Base-by-base conservation (phyloP, 1,284 basidiomycete genomes). In the Thelephora terrestris region DNA sequence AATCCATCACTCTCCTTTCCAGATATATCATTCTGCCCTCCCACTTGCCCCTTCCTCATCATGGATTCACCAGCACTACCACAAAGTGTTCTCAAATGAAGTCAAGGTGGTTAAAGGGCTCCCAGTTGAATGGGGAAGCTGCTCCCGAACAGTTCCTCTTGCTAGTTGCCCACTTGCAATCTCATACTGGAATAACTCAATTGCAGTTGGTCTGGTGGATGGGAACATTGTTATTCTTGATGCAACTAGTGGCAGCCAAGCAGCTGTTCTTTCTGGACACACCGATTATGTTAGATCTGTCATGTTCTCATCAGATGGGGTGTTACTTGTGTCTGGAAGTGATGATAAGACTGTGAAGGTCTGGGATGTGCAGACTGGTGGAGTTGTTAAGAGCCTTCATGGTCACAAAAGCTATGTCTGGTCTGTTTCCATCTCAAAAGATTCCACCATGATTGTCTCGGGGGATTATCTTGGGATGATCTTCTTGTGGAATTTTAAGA, bases 251-350 rank as follows among this genome's bases (percentile, higher is more conserved):
- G 35, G 35, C 20, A 37, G 35, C 16, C 16, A n/a, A n/a, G n/a
- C n/a, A n/a, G n/a, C n/a, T n/a, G n/a, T n/a, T n/a, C n/a, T n/a
- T n/a, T n/a, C n/a, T 3, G 35, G 35, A 16, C 35, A 37, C 35
- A 37, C 35, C 35, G 27, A 21, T 10, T 4, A 17, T 10, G 43
- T 49, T 34, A 17, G 14, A 5, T 52, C 43, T 16, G 42, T 52
- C 2, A 34, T 37, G 35, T 46, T 52, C 44, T 46, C 42, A 16
- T 37, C 21, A 14, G 50, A 52, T 36, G 27, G 47, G 25, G 42
- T 7, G n/a, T n/a, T n/a, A n/a, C n/a, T n/a, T n/a, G n/a, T n/a
- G n/a, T n/a, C n/a, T n/a, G n/a, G n/a, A n/a, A n/a, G n/a, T n/a
- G n/a, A n/a, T n/a, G n/a, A n/a, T n/a, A n/a, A n/a, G n/a, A n/a